Conservation (phyloP, 257 asterid genomes). For the Ocimum tenuiflorum region DNA sequence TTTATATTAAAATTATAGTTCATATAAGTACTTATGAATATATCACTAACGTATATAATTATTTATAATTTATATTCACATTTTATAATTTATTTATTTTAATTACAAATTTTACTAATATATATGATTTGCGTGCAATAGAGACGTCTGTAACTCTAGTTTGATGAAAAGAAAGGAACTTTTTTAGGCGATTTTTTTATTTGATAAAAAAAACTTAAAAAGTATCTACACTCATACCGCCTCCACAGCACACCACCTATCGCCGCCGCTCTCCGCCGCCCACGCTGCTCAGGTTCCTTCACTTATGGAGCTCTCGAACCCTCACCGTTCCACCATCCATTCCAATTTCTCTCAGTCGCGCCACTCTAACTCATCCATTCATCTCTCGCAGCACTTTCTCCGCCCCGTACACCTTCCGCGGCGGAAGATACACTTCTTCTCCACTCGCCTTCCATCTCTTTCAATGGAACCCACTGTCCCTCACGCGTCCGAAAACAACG, state of each 20-base stretch:
- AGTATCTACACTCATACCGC: too few relatives aligned
- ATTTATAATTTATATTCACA: too few relatives aligned
- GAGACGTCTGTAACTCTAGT: too few relatives aligned
- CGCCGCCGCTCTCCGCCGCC: slow-evolving; percentile 25
- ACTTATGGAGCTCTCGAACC: slow-evolving; percentile 49
- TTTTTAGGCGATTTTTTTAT: too few relatives aligned
- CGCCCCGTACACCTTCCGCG: slow-evolving; percentile 29
- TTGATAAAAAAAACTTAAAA: too few relatives aligned
- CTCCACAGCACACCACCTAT: slow-evolving; percentile 20
- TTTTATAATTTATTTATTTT: too few relatives aligned
- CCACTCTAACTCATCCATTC: slow-evolving; percentile 14
- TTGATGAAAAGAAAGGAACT: too few relatives aligned
- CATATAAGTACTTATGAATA: too few relatives aligned
- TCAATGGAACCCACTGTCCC: slow-evolving; percentile 31
- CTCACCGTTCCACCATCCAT: slow-evolving; percentile 25
- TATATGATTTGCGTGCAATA: too few relatives aligned
- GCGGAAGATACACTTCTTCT: slow-evolving; percentile 24
- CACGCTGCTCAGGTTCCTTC: neutral
- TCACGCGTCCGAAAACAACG: slow-evolving; percentile 43
- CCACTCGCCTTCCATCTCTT: slow-evolving; percentile 16
- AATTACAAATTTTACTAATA: too few relatives aligned
- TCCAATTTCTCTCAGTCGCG: slow-evolving; percentile 22
- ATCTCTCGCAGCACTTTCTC: slow-evolving; percentile 27
- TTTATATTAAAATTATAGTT: too few relatives aligned
- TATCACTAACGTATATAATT: too few relatives aligned